These are phyloP conservation scores for Cercospora sesami DNA, from an alignment of 2,329 filamentous ascomycete species.

Conservation along the genomic window DNA sequence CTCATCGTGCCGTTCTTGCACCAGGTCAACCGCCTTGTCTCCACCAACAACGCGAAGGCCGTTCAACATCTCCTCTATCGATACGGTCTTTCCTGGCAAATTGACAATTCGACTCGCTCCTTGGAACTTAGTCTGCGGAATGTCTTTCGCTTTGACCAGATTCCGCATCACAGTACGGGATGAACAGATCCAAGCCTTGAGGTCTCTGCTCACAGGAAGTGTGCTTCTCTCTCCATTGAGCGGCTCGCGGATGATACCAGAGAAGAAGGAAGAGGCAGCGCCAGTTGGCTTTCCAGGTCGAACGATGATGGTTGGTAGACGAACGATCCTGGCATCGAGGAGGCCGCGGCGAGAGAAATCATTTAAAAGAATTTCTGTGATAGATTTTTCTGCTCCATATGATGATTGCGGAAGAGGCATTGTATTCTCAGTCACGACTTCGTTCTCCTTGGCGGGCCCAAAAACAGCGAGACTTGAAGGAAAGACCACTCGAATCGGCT, in stretches of 20 bases:
- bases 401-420: slow-evolving; percentile 46
- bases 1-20: not conserved
- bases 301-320: slow-evolving; percentile 50
- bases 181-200: slow-evolving; percentile 11
- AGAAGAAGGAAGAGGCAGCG: slow-evolving; percentile 50
- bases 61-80: slow-evolving; percentile 10
- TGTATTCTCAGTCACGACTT: slow-evolving; percentile 45
- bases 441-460: slow-evolving; percentile 42
- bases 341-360: slow-evolving; percentile 11
- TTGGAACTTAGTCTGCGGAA: not conserved
- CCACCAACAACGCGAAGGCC: slow-evolving; percentile 5
- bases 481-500: slow-evolving; percentile 44
- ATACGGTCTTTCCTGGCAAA: slow-evolving; percentile 4
- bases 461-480: slow-evolving; percentile 50
- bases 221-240: slow-evolving; percentile 13
- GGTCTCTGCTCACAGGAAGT: slow-evolving; percentile 1
- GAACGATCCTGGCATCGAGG: slow-evolving; percentile 30
- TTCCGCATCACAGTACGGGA: slow-evolving; percentile 10
- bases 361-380: slow-evolving; percentile 8
- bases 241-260: slow-evolving; percentile 51
- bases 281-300: slow-evolving; percentile 48
- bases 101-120: slow-evolving; percentile 5
- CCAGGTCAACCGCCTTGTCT: not conserved
- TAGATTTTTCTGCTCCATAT: slow-evolving; percentile 35
- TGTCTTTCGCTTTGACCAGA: slow-evolving; percentile 13